Evolutionary conservation across 441 rosid genomes (phyloP).

Genomic region (California macrophylla): DNA sequence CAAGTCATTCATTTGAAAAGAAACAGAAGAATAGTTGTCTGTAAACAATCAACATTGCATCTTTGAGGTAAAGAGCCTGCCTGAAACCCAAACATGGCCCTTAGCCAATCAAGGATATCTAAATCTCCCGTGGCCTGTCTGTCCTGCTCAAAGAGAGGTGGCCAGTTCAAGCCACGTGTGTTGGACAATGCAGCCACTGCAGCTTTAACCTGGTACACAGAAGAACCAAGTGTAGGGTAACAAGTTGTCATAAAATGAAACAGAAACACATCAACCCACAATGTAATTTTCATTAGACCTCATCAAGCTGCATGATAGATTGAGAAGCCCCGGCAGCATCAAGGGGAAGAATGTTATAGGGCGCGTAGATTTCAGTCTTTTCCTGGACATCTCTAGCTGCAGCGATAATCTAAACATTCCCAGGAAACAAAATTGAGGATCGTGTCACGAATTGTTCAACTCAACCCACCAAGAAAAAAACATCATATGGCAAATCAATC

Average conservation of each 20-base stretch:
- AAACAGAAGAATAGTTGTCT: background rate
- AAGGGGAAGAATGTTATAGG: constrained; percentile 92
- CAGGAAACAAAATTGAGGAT: constrained; percentile 7
- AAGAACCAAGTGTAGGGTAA: background rate
- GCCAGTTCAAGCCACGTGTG: constrained; percentile 84
- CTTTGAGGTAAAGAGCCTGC: constrained; percentile 32
- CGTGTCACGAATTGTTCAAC: constrained; percentile 4
- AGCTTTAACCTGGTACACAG: constrained; percentile 26
- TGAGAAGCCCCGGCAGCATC: constrained; percentile 89
- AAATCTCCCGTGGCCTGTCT: constrained; percentile 76
- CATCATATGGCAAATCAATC: background rate
- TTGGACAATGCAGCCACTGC: constrained; percentile 82
- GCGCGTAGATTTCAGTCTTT: constrained; percentile 83
- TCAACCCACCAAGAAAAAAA: constrained; percentile 9
- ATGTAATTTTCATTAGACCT: constrained; percentile 35
- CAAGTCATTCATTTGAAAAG: constrained; percentile 1
- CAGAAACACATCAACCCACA: background rate
- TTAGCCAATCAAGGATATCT: constrained; percentile 92
- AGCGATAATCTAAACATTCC: constrained; percentile 66
- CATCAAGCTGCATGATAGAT: constrained; percentile 89
- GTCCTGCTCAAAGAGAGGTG: constrained; percentile 63
- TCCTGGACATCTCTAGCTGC: constrained; percentile 97
- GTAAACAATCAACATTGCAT: background rate
- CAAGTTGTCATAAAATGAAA: background rate
- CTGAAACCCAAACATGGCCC: constrained; percentile 99